phyloP scores from a whole-genome alignment of 768 basidiomycete genomes.

The Basidioascus undulatus region DNA sequence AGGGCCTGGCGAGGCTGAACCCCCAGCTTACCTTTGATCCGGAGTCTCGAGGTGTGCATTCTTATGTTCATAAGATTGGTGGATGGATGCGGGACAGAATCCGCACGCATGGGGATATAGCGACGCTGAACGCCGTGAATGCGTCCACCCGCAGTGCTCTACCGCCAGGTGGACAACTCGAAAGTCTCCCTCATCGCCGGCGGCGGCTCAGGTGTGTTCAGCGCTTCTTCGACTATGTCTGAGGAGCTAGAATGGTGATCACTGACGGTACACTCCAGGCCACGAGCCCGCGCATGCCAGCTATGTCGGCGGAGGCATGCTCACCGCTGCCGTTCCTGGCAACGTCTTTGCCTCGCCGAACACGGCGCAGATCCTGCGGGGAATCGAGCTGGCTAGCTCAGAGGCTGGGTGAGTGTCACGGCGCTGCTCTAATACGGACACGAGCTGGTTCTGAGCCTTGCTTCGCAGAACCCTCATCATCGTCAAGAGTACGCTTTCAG shows the following conservation, averaged over 20 bases:
- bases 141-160: conserved; percentile 1
- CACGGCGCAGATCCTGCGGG: conserved; percentile 55
- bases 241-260: too few species aligned
- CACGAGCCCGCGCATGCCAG: conserved; percentile 80
- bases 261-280: conserved; percentile 23
- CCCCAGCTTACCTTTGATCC: conserved; percentile 45
- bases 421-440: too few species aligned
- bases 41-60: conserved; percentile 36
- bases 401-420: conserved; percentile 2
- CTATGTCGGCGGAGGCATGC: conserved; percentile 66
- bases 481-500: too few species aligned
- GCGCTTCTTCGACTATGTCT: background rate
- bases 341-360: conserved; percentile 79
- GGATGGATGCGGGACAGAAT: background rate
- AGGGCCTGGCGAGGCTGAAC: conserved; percentile 38
- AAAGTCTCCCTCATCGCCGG: conserved; percentile 53
- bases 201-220: conserved; percentile 30
- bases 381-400: conserved; percentile 27
- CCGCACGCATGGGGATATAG: background rate
- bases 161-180: background rate
- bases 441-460: too few species aligned
- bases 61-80: background rate
- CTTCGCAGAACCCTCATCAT: conserved; percentile 3
- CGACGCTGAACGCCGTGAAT: background rate
- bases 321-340: conserved; percentile 66